A percentile compares a stretch with the other conserved stretches of the same genome.
Conservation (phyloP, 2,329 filamentous ascomycete genomes). For the Lachnellula occidentalis region DNA sequence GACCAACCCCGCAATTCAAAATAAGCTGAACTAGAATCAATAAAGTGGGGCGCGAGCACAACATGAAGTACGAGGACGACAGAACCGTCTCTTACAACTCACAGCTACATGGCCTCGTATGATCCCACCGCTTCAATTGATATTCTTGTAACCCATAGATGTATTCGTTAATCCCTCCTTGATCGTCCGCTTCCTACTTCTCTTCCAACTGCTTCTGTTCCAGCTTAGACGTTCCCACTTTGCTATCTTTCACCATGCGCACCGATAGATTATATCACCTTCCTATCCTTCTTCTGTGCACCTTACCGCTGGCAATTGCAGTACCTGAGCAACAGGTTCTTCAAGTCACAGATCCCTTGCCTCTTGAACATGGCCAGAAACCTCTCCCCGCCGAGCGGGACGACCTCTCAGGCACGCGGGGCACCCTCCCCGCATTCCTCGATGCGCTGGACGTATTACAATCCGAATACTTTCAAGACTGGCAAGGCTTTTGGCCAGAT, state of each 20-base stretch:
- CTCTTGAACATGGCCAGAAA: conserved; percentile 4
- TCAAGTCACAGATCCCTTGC: neutral
- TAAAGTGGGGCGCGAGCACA: too few species aligned
- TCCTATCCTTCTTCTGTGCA: conserved; percentile 8
- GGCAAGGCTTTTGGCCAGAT: conserved; percentile 75
- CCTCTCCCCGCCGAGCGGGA: conserved; percentile 10
- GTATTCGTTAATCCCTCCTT: conserved; percentile 15
- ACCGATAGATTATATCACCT: conserved; percentile 4
- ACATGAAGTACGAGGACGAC: neutral
- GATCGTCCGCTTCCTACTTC: conserved; percentile 5
- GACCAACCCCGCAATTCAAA: too few species aligned
- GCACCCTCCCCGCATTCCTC: conserved; percentile 32
- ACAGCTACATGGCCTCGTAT: neutral
- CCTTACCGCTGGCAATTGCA: conserved; percentile 4
- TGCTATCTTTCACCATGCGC: conserved; percentile 13
- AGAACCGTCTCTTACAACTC: neutral
- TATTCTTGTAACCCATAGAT: conserved; percentile 15
- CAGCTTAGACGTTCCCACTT: conserved; percentile 2
- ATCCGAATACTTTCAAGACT: conserved; percentile 67
- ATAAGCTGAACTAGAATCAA: too few species aligned
- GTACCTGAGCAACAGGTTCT: neutral
- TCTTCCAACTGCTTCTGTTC: conserved; percentile 7
- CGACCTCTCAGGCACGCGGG: neutral
- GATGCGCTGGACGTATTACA: conserved; percentile 72
- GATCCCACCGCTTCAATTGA: neutral